Conservation (phyloP, 1,284 basidiomycete genomes). For the Trametes versicolor region DNA sequence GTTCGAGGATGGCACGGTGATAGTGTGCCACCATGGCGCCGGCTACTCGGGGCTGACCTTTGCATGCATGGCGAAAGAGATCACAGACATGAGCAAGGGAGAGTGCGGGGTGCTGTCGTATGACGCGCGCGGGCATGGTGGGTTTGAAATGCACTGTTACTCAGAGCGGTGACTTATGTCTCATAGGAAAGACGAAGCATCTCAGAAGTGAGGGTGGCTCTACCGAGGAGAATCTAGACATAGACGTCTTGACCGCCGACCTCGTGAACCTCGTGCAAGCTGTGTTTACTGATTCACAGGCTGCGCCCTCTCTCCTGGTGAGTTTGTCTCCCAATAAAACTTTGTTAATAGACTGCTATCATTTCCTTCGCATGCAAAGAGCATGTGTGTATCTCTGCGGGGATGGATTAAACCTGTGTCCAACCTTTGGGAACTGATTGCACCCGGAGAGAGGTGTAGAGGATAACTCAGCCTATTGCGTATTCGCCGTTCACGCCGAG, state of each 20-base stretch:
- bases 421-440: no score
- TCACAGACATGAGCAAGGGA: constrained; percentile 68
- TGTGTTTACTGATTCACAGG: constrained; percentile 71
- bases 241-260: constrained; percentile 77
- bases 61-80: constrained; percentile 86
- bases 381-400: no score
- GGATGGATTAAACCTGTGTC: no score
- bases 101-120: constrained; percentile 87
- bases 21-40: constrained; percentile 95
- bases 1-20: constrained; percentile 62
- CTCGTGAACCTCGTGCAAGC: constrained; percentile 73
- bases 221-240: constrained; percentile 73
- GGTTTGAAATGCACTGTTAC: background rate
- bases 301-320: constrained; percentile 81
- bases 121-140: constrained; percentile 91
- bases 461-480: no score
- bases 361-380: no score
- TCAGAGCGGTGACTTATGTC: constrained; percentile 3
- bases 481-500: no score
- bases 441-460: no score
- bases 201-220: constrained; percentile 43
- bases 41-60: constrained; percentile 92
- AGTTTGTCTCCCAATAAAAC: constrained; percentile 29
- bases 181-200: constrained; percentile 41
- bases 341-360: no score